phyloP scores from a whole-genome alignment of 2,329 filamentous ascomycete species.

The Fusarium beomiforme region DNA sequence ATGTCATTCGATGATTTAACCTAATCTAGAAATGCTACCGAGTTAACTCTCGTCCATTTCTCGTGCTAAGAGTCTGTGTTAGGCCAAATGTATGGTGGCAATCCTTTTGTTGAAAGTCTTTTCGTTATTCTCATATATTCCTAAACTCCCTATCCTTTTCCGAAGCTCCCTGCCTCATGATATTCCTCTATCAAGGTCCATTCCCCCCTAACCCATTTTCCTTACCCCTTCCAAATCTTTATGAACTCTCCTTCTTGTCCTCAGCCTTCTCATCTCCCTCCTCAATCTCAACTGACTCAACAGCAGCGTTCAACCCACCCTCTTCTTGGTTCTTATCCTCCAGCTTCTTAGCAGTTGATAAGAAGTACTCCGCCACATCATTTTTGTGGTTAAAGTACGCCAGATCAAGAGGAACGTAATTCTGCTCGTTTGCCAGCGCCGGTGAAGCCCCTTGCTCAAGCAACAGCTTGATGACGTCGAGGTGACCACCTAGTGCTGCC shows the following conservation, averaged over 20 bases:
- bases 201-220: not conserved
- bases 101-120: not conserved
- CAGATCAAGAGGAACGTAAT: slow-evolving; percentile 82
- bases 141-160: slow-evolving; percentile 11
- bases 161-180: not conserved
- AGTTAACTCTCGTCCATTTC: no score
- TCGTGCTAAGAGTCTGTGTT: not conserved
- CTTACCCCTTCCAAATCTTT: not conserved
- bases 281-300: slow-evolving; percentile 52
- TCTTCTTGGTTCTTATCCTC: slow-evolving; percentile 59
- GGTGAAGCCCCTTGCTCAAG: slow-evolving; percentile 81
- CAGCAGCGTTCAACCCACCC: slow-evolving; percentile 54
- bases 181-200: not conserved
- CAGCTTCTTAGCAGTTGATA: slow-evolving; percentile 58
- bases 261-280: slow-evolving; percentile 44
- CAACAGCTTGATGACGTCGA: slow-evolving; percentile 81
- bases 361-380: slow-evolving; percentile 70
- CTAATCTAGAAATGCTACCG: no score
- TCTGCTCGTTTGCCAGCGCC: slow-evolving; percentile 81
- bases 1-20: no score
- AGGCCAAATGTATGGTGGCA: no score
- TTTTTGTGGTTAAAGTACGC: slow-evolving; percentile 76
- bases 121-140: slow-evolving; percentile 20
- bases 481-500: slow-evolving; percentile 89
- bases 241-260: slow-evolving; percentile 33